Evolutionary conservation across 176 grass and related monocot species (phyloP).

Genomic region (Musa schizocarpa): DNA sequence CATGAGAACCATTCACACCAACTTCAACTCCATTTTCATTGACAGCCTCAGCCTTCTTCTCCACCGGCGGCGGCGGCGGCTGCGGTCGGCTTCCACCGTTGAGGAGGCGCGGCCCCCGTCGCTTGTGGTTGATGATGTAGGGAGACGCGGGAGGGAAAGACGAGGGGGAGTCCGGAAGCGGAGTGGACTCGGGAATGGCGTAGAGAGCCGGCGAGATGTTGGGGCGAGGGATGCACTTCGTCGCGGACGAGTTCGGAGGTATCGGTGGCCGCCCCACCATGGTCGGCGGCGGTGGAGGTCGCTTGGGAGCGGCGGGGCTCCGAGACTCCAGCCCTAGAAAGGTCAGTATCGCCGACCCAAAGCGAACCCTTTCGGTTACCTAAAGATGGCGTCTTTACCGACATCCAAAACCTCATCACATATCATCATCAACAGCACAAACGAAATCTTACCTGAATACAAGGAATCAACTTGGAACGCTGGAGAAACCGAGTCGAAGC

Average conservation of each 20-base stretch:
- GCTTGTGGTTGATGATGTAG: slow-evolving; percentile 38
- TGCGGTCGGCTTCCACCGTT: slow-evolving; percentile 12
- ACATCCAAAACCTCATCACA: too few species aligned
- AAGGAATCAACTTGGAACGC: too few species aligned
- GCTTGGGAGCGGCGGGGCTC: neutral
- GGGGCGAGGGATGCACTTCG: slow-evolving; percentile 1
- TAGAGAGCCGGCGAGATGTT: slow-evolving; percentile 27
- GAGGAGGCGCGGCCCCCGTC: slow-evolving; percentile 31
- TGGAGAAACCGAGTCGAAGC: too few species aligned
- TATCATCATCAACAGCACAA: too few species aligned
- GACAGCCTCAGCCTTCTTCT: neutral
- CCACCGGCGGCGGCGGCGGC: neutral
- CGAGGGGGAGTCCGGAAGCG: slow-evolving; percentile 23
- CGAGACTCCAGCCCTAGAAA: slow-evolving; percentile 18
- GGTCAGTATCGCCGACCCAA: neutral
- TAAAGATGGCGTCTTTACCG: too few species aligned
- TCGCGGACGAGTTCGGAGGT: slow-evolving; percentile 6
- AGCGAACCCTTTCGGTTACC: neutral
- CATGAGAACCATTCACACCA: neutral
- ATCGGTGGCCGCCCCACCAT: slow-evolving; percentile 13
- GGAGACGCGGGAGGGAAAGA: slow-evolving; percentile 33
- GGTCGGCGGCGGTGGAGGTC: slow-evolving; percentile 18
- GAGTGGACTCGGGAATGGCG: slow-evolving; percentile 30
- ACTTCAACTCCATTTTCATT: neutral
- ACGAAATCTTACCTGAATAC: too few species aligned